Evolutionary conservation across 208 protist species (phyloP), one percentile per base, ranked within the genome.

Genomic region (Leishmania lainsoni): DNA sequence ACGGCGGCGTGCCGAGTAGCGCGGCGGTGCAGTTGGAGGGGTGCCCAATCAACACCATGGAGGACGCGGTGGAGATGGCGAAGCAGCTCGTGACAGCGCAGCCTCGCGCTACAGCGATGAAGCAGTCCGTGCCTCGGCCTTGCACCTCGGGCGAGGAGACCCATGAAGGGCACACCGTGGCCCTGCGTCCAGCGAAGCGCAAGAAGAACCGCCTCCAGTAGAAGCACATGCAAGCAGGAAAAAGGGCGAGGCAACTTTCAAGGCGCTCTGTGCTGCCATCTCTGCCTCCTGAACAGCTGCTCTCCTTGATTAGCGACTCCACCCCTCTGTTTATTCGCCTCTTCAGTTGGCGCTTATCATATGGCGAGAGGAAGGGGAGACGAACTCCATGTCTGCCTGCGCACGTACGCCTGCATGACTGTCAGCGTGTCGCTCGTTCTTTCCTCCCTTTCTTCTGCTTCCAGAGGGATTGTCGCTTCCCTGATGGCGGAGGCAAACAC

Each of bases 171-270:
- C 2, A 35, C 22, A 78, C 72, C 45, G 20, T 45, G 0, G 69
- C 81, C 26, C 5, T 79, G 26, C 81, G 70, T 22, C 78, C 72
- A 2, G 65, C 59, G 1, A 92, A 86, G 63, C 93, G 93, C 79
- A 94, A 94, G 72, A 97, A 97, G 71, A 94, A 94, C 80, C 89
- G 93, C 26, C 84, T 97, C 6, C 93, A 97, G 78, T 97, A 86
- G 32, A 12, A 10, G 29, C 20, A 0, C 69, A 74, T 14, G 48
- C n/a, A 20, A 48, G 29, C 71, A 51, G 26, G 45, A 4, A 2
- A 1, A 8, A 26, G 8, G n/a, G 26, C 9, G n/a, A n/a, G 14
- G 14, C 59, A 0, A 2, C 59, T 66, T 12, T 9, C 8, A 66
- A 35, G n/a, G 10, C 35, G 17, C 59, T 35, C 59, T 35, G 59